phyloP scores from a whole-genome alignment of 768 basidiomycete species.

The Amanita pallidorosea region DNA sequence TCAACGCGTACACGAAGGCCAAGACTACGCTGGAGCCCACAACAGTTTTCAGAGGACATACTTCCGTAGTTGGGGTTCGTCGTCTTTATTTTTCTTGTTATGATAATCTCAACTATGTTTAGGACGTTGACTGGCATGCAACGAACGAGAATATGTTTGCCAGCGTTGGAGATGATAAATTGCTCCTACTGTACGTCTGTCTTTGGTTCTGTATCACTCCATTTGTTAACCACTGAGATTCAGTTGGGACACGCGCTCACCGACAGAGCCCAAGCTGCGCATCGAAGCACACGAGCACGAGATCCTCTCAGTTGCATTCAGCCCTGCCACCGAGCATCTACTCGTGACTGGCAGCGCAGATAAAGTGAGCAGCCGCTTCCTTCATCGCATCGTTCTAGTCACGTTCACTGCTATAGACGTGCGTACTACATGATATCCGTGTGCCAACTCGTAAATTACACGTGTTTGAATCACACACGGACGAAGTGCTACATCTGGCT shows the following conservation, averaged over 20 bases:
- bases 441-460: slow-evolving; percentile 68
- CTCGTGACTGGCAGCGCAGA: slow-evolving; percentile 90
- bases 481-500: slow-evolving; percentile 86
- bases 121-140: slow-evolving; percentile 97
- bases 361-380: slow-evolving; percentile 42
- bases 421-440: slow-evolving; percentile 81
- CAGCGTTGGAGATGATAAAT: slow-evolving; percentile 93
- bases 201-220: neutral
- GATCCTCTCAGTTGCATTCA: slow-evolving; percentile 87
- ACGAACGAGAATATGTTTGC: slow-evolving; percentile 77
- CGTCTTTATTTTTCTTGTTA: neutral
- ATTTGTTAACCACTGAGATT: slow-evolving; percentile 7
- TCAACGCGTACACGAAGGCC: slow-evolving; percentile 77
- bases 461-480: slow-evolving; percentile 85
- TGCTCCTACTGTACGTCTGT: slow-evolving; percentile 75
- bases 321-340: slow-evolving; percentile 61
- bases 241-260: slow-evolving; percentile 89
- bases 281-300: slow-evolving; percentile 85
- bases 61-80: slow-evolving; percentile 84
- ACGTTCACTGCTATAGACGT: slow-evolving; percentile 42
- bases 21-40: slow-evolving; percentile 79
- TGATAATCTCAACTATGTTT: slow-evolving; percentile 6
- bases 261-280: slow-evolving; percentile 55
- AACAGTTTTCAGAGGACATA: slow-evolving; percentile 77
- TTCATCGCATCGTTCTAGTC: neutral